Conservation (phyloP, 2,329 filamentous ascomycete genomes). For the Aureobasidium pullulans region DNA sequence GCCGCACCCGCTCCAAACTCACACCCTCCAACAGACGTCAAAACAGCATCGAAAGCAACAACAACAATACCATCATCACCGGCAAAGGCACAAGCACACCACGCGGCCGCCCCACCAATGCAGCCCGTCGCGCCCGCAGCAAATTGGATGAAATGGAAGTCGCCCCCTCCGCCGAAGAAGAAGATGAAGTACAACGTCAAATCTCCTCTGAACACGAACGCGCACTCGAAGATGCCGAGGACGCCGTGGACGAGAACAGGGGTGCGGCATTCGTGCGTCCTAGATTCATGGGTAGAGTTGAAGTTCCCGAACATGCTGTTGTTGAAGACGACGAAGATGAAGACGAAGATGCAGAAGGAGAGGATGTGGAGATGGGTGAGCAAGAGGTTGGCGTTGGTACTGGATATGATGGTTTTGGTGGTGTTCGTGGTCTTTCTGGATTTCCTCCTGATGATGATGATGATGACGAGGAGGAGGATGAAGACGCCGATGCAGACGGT, state of each 20-base stretch:
- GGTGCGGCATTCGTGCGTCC: constrained; percentile 15
- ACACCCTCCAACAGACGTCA: background rate
- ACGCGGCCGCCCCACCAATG: constrained; percentile 12
- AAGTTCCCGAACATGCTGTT: constrained; percentile 6
- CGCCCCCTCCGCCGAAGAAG: constrained; percentile 20
- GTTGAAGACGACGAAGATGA: constrained; percentile 24
- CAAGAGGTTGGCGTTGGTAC: constrained; percentile 21
- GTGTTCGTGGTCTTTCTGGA: background rate
- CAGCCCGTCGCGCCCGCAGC: constrained; percentile 34
- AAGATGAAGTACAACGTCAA: constrained; percentile 6
- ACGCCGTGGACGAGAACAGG: background rate
- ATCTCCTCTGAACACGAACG: constrained; percentile 2
- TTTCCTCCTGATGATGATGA: constrained; percentile 15
- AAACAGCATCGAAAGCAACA: constrained; percentile 14
- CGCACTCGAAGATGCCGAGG: background rate
- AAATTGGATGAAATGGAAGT: constrained; percentile 34
- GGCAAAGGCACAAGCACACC: background rate
- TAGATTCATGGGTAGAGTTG: constrained; percentile 2
- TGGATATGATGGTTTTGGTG: constrained; percentile 18
- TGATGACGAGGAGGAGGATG: constrained; percentile 20
- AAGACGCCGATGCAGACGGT: constrained; percentile 20
- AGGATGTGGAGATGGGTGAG: constrained; percentile 24
- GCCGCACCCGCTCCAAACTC: constrained; percentile 20
- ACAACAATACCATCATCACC: constrained; percentile 18
- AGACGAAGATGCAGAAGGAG: constrained; percentile 20